phyloP scores from a whole-genome alignment of 129 eudicot species.

The Ambrosia trifida region DNA sequence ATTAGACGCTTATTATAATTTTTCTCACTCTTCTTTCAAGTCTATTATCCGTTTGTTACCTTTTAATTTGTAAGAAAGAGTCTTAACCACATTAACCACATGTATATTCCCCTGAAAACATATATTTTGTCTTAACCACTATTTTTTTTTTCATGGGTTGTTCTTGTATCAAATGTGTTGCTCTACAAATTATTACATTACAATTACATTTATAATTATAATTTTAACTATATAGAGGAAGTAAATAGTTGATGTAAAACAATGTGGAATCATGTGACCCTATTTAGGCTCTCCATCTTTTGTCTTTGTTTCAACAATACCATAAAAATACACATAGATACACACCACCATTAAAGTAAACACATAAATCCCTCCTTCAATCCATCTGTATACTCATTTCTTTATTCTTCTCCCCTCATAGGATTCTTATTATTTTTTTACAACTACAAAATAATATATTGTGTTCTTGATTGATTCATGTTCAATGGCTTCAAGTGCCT shows the following conservation, averaged over 20 bases:
- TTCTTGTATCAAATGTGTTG: too few relatives aligned
- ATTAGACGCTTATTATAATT: too few relatives aligned
- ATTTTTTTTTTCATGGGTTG: too few relatives aligned
- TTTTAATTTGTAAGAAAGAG: too few relatives aligned
- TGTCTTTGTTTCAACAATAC: slow-evolving; percentile 25
- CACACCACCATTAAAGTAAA: slow-evolving; percentile 32
- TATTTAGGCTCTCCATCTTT: slow-evolving; percentile 40
- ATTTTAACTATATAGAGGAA: neutral
- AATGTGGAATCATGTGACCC: slow-evolving; percentile 41
- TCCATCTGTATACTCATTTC: slow-evolving; percentile 29
- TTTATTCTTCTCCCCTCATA: slow-evolving; percentile 28
- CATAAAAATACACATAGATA: slow-evolving; percentile 29
- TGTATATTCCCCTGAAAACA: too few relatives aligned
- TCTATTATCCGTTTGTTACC: too few relatives aligned
- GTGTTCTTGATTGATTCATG: slow-evolving; percentile 36
- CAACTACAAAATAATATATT: neutral
- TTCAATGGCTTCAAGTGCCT: slow-evolving; percentile 76
- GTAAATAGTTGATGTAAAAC: slow-evolving; percentile 20
- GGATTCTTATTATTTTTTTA: slow-evolving; percentile 21
- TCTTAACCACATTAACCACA: too few relatives aligned
- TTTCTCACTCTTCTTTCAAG: too few relatives aligned
- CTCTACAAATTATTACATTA: too few relatives aligned
- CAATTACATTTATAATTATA: neutral
- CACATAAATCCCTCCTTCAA: slow-evolving; percentile 33
- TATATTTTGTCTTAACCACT: too few relatives aligned